Evolutionary conservation across 352 stramenopile species (phyloP), one percentile per base, ranked within the genome.

Genomic region (Globisporangium echinulatum): DNA sequence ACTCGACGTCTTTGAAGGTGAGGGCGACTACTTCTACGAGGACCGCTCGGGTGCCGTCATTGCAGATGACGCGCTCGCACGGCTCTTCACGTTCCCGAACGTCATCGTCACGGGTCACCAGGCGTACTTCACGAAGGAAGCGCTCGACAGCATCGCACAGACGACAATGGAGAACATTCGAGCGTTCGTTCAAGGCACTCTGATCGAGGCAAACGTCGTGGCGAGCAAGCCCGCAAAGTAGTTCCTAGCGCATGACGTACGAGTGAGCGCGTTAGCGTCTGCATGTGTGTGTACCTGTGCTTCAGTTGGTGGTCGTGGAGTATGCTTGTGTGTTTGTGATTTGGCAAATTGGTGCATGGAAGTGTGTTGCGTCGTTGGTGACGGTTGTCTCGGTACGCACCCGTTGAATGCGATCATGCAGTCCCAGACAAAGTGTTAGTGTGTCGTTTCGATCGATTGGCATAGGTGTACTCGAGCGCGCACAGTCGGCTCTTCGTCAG

Each of bases 21-120:
- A 90, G 55, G 75, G 74, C 7, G 77, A 87, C 0, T 90, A 85
- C 69, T 90, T 90, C 60, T 90, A 90, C 70, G 79, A 79, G 61
- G 83, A 93, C 59, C 69, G 76, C 48, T 91, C 83, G 39, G 79
- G 75, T 14, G 67, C 68, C 1, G 69, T 90, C 49, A 88, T 93
- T 37, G 72, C 71, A 0, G 81, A 93, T 36, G 81, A 91, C 36
- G 77, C 62, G 5, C 72, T 93, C 25, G 78, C 83, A 49, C 79
- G 79, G n/a, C 49, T 92, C 37, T 88, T 90, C 46, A 92, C 83
- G 39, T 92, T 92, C 70, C 72, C 80, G 47, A 92, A 92, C 60
- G 83, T 92, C 46, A 70, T 92, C 52, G 82, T 90, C 61, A 92
- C 83, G 43, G 81, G 82, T 17, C 82, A 90, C 63, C 82, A 92